phyloP scores from a whole-genome alignment of 225 moss, liverwort and hornwort species.

The Bryoerythrophyllum caledonicum region DNA sequence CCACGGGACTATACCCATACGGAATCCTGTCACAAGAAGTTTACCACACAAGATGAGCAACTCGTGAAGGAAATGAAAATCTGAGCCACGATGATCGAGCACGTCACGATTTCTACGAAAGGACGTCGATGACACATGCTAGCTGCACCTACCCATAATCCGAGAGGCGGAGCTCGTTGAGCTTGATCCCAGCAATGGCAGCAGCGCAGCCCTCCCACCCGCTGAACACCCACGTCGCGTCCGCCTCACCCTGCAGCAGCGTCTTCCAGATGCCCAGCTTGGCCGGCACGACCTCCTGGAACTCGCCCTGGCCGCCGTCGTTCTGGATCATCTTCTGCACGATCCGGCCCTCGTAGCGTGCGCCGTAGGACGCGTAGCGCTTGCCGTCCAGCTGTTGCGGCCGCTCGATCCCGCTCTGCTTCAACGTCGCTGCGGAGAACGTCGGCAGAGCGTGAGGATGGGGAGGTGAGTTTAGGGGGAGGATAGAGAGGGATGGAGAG shows the following conservation, averaged over 20 bases:
- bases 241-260: constrained; percentile 60
- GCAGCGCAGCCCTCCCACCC: constrained; percentile 89
- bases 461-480: no score
- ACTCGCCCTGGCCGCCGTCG: constrained; percentile 77
- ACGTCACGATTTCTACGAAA: no score
- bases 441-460: neutral
- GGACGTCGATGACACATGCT: neutral
- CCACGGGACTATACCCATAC: constrained; percentile 60
- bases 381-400: constrained; percentile 74
- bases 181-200: constrained; percentile 48
- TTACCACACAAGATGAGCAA: neutral
- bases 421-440: constrained; percentile 48
- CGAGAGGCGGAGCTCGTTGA: constrained; percentile 67
- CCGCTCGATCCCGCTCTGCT: constrained; percentile 58
- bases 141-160: constrained; percentile 53
- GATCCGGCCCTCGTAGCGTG: constrained; percentile 85
- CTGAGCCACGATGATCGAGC: no score
- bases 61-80: no score
- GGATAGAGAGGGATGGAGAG: neutral
- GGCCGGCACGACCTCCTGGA: constrained; percentile 63
- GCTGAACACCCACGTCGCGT: constrained; percentile 86
- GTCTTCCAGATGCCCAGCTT: constrained; percentile 90
- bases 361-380: constrained; percentile 80
- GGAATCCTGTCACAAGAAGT: constrained; percentile 54
- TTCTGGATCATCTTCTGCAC: constrained; percentile 79